phyloP scores from a whole-genome alignment of 306 rosid species.

The Cicer judaicum region DNA sequence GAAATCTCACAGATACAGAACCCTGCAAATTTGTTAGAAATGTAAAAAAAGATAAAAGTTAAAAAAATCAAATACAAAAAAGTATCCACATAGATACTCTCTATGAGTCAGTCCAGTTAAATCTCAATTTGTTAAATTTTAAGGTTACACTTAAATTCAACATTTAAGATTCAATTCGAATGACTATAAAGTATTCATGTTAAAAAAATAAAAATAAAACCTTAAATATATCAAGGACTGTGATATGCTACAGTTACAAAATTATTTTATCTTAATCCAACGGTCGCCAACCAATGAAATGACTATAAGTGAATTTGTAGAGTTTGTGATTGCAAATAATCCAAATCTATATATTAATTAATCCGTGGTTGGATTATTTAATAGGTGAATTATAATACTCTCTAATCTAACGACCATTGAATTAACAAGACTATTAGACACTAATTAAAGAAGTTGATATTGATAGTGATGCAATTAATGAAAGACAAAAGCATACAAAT shows the following conservation, averaged over 20 bases:
- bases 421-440: background rate
- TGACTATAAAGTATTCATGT: background rate
- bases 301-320: too few relatives aligned
- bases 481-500: background rate
- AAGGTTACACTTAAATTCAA: background rate
- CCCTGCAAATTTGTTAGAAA: conserved; percentile 60
- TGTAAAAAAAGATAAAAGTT: background rate
- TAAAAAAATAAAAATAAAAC: background rate
- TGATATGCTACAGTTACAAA: too few relatives aligned
- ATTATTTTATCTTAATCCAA: too few relatives aligned
- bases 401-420: background rate
- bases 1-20: conserved; percentile 78
- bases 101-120: background rate
- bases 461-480: conserved; percentile 11
- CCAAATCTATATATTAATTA: too few relatives aligned
- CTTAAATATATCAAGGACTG: background rate
- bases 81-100: background rate
- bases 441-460: conserved; percentile 25
- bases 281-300: too few relatives aligned
- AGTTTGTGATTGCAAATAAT: too few relatives aligned
- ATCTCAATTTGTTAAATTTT: background rate
- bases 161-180: background rate
- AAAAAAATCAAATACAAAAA: background rate
- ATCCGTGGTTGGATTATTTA: background rate
- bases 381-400: background rate